These are phyloP conservation scores for Syncephalastrum racemosum DNA, from an alignment of 371 early-diverging fungal genomes.

Conservation along the genomic window DNA sequence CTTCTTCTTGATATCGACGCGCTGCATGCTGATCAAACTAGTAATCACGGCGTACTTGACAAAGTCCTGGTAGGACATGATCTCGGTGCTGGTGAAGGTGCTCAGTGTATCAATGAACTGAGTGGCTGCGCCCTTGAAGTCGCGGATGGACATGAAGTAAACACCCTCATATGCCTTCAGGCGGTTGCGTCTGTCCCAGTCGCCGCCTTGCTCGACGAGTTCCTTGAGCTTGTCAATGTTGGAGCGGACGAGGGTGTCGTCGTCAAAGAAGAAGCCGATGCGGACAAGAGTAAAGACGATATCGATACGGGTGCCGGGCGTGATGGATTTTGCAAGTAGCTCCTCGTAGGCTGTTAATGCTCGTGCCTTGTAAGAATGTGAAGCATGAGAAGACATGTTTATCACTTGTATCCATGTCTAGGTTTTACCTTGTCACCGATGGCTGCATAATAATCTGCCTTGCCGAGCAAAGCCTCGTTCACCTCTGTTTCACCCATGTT, in stretches of 20 bases:
- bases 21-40: constrained; percentile 84
- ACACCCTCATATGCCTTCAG: constrained; percentile 98
- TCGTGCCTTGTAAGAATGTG: constrained; percentile 62
- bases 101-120: constrained; percentile 94
- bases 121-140: constrained; percentile 92
- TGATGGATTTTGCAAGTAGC: constrained; percentile 84
- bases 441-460: constrained; percentile 88
- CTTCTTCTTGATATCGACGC: constrained; percentile 94
- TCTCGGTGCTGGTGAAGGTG: constrained; percentile 97
- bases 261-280: constrained; percentile 93
- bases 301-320: constrained; percentile 91
- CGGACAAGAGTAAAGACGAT: constrained; percentile 89
- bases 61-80: constrained; percentile 97
- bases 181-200: constrained; percentile 99
- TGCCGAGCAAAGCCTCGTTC: constrained; percentile 87
- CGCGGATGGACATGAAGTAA: constrained; percentile 89
- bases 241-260: constrained; percentile 74
- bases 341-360: constrained; percentile 82
- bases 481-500: constrained; percentile 95
- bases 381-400: background rate
- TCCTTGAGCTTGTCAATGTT: constrained; percentile 84
- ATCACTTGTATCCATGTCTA: too few relatives aligned
- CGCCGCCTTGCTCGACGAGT: constrained; percentile 96
- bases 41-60: constrained; percentile 94
- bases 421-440: constrained; percentile 90